phyloP scores from a whole-genome alignment of 2,329 filamentous ascomycete genomes.

The Lasiodiplodia theobromae region DNA sequence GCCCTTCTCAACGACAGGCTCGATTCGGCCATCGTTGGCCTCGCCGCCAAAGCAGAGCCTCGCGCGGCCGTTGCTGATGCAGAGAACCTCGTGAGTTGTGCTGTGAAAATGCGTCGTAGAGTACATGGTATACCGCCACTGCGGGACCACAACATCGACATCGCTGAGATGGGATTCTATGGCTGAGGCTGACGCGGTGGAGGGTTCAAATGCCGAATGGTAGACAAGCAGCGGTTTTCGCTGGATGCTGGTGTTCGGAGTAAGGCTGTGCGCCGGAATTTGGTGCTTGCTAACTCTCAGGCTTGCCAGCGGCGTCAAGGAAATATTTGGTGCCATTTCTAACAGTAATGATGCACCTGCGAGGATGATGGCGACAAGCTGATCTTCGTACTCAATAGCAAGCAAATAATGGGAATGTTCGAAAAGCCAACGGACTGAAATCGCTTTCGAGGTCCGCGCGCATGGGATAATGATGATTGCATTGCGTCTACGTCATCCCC shows the following conservation, averaged over 20 bases:
- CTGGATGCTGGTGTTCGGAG: slow-evolving; percentile 71
- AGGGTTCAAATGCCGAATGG: slow-evolving; percentile 62
- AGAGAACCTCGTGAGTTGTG: slow-evolving; percentile 71
- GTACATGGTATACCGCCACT: slow-evolving; percentile 77
- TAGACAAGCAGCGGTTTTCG: slow-evolving; percentile 71
- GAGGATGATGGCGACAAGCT: neutral
- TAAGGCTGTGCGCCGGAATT: slow-evolving; percentile 63
- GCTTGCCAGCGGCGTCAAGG: slow-evolving; percentile 55
- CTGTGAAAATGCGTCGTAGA: slow-evolving; percentile 70
- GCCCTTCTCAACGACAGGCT: slow-evolving; percentile 62
- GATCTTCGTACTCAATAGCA: neutral
- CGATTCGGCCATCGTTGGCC: slow-evolving; percentile 63
- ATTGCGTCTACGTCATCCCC: slow-evolving; percentile 21
- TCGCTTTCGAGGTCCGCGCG: neutral
- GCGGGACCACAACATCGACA: slow-evolving; percentile 64
- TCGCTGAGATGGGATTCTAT: slow-evolving; percentile 64
- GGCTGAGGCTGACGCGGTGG: slow-evolving; percentile 51
- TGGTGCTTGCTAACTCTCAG: slow-evolving; percentile 65
- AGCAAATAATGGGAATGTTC: neutral
- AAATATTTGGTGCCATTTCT: slow-evolving; percentile 31
- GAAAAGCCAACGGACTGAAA: neutral
- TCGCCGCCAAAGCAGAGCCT: slow-evolving; percentile 72
- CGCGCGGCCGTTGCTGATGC: slow-evolving; percentile 64
- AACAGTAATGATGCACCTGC: neutral
- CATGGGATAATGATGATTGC: neutral